A percentile compares a stretch with the other conserved stretches of the same genome.
These are phyloP conservation scores for Scedosporium boydii DNA, from an alignment of 2,329 filamentous ascomycete genomes.

Conservation along the genomic window DNA sequence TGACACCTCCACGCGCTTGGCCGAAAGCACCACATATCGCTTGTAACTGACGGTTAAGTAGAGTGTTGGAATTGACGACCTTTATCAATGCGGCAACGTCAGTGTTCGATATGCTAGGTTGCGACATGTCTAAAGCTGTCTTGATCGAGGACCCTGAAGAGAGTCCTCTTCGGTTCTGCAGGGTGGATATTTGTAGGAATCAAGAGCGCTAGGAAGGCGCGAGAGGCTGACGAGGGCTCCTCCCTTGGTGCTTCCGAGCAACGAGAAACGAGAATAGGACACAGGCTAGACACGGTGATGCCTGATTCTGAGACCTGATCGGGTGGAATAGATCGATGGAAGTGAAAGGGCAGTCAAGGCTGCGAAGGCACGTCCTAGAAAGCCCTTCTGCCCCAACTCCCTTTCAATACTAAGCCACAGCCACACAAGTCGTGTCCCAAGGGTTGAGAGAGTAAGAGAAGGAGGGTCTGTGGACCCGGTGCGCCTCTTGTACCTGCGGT, in stretches of 20 bases:
- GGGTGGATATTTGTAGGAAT: background rate
- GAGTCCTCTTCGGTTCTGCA: too few species aligned
- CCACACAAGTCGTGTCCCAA: background rate
- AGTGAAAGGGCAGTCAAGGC: background rate
- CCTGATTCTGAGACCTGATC: too few species aligned
- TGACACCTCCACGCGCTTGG: slow-evolving; percentile 72
- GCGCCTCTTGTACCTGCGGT: too few species aligned
- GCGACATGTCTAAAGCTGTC: slow-evolving; percentile 8
- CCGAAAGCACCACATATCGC: slow-evolving; percentile 66
- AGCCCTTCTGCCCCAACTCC: background rate
- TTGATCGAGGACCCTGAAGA: background rate
- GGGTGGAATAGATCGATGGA: background rate
- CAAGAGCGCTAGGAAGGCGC: background rate
- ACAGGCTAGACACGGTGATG: too few species aligned
- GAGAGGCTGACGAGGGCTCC: background rate
- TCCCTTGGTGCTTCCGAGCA: too few species aligned
- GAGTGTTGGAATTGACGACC: slow-evolving; percentile 30
- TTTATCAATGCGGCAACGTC: slow-evolving; percentile 37
- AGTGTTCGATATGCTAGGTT: slow-evolving; percentile 21
- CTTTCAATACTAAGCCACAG: background rate
- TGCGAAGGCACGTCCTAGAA: background rate
- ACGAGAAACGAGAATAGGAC: too few species aligned
- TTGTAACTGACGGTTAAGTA: slow-evolving; percentile 59
- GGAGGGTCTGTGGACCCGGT: background rate
- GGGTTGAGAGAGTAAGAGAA: background rate